A percentile compares a stretch with the other conserved stretches of the same genome.
Conservation (phyloP, 2,329 filamentous ascomycete genomes). For the Escovopsis sp. region DNA sequence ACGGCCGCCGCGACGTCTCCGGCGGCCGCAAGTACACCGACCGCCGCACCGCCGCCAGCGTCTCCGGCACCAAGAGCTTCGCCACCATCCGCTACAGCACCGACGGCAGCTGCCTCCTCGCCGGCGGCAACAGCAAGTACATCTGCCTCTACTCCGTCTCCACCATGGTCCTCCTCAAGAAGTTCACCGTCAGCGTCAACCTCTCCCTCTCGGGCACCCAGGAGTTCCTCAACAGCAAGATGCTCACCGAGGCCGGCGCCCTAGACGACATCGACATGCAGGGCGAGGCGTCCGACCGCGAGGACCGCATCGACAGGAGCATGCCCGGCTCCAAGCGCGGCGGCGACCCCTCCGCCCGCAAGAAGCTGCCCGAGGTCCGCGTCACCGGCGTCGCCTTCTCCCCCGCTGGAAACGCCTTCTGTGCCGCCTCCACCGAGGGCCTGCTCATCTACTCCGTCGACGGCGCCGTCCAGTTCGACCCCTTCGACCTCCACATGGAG, state of each 20-base stretch:
- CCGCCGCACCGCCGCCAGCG: slow-evolving; percentile 80
- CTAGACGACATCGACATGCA: slow-evolving; percentile 71
- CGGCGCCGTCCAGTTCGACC: slow-evolving; percentile 72
- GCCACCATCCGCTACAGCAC: slow-evolving; percentile 78
- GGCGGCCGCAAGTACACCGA: slow-evolving; percentile 82
- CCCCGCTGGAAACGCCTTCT: slow-evolving; percentile 79
- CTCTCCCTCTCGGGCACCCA: slow-evolving; percentile 92
- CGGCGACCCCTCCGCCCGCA: slow-evolving; percentile 63
- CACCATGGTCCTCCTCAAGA: slow-evolving; percentile 82
- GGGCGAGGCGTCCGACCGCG: slow-evolving; percentile 76
- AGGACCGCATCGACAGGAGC: slow-evolving; percentile 63
- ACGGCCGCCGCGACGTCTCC: slow-evolving; percentile 82
- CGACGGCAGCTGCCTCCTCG: slow-evolving; percentile 79
- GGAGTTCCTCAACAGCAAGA: slow-evolving; percentile 87
- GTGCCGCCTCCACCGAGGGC: slow-evolving; percentile 87
- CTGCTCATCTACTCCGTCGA: slow-evolving; percentile 89
- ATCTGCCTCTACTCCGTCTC: slow-evolving; percentile 94
- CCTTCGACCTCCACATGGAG: slow-evolving; percentile 87
- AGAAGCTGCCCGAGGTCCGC: slow-evolving; percentile 63
- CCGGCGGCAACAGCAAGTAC: slow-evolving; percentile 93
- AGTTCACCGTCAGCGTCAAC: slow-evolving; percentile 91
- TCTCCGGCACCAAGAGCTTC: slow-evolving; percentile 80
- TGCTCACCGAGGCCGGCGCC: slow-evolving; percentile 82
- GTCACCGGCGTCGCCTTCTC: slow-evolving; percentile 78
- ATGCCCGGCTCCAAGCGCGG: slow-evolving; percentile 80